These are phyloP conservation scores for Oenanthe sinensis DNA, from an alignment of 129 eudicot species.

Conservation along the genomic window DNA sequence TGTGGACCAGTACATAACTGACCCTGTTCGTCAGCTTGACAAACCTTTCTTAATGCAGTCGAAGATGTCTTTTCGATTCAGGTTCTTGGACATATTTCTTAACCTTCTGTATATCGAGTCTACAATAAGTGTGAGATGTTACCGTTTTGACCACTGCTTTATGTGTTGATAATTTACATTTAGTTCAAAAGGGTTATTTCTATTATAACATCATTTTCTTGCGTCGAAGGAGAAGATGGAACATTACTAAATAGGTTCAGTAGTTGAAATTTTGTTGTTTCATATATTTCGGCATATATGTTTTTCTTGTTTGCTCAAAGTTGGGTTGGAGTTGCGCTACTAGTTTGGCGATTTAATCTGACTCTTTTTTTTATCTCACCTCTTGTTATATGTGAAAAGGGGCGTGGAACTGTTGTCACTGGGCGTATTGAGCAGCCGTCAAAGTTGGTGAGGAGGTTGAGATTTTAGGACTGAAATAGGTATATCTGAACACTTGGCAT, in stretches of 20 bases:
- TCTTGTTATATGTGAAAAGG: background rate
- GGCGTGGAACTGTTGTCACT: slow-evolving; percentile 21
- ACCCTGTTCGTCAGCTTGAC: slow-evolving; percentile 20
- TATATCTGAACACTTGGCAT: background rate
- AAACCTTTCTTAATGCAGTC: slow-evolving; percentile 16
- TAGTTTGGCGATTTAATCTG: background rate
- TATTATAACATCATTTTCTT: too few relatives aligned
- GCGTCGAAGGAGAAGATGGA: background rate
- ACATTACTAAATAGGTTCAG: background rate
- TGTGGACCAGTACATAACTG: slow-evolving; percentile 13
- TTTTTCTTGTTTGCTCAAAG: background rate
- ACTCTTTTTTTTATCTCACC: background rate
- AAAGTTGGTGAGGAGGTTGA: slow-evolving; percentile 22
- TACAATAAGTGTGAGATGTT: background rate
- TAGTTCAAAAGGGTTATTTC: background rate
- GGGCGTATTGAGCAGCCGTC: slow-evolving; percentile 19
- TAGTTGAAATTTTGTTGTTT: background rate
- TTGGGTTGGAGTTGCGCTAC: background rate
- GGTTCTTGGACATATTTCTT: slow-evolving; percentile 2
- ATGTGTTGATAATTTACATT: background rate
- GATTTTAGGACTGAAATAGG: slow-evolving; percentile 16
- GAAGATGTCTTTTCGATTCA: slow-evolving; percentile 17
- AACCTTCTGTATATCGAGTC: background rate
- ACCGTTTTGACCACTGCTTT: background rate
- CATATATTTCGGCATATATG: background rate